Percentiles rank a stretch among this genome's conserved stretches.
These are phyloP conservation scores for Botryotinia convoluta DNA, from an alignment of 2,329 filamentous ascomycete genomes.

Conservation along the genomic window DNA sequence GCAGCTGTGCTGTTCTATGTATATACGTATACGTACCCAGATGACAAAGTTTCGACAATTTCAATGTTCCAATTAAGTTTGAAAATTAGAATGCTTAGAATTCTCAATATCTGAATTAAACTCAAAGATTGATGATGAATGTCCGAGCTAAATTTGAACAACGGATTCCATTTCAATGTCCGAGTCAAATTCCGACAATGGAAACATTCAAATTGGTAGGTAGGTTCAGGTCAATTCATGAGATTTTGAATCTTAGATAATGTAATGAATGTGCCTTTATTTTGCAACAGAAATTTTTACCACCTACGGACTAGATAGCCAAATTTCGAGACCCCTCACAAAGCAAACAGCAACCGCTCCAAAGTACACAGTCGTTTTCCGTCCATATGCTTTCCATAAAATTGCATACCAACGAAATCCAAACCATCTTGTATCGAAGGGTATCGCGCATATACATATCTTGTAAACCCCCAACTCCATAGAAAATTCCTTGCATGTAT, in stretches of 20 bases:
- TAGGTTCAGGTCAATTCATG: background rate
- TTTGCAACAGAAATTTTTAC: background rate
- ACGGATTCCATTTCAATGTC: too few relatives aligned
- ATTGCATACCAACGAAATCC: background rate
- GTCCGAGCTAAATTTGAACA: background rate
- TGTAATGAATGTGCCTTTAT: background rate
- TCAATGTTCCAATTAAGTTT: background rate
- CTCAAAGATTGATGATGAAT: background rate
- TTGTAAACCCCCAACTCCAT: slow-evolving; percentile 15
- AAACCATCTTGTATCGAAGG: slow-evolving; percentile 5
- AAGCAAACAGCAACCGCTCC: background rate
- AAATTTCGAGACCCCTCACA: background rate
- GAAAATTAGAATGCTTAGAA: background rate
- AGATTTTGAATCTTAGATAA: background rate
- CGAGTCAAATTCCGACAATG: too few relatives aligned
- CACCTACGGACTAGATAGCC: slow-evolving; percentile 1
- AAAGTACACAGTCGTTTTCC: background rate
- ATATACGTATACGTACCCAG: background rate
- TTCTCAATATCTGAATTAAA: background rate
- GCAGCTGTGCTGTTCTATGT: background rate
- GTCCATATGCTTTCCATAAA: slow-evolving; percentile 9
- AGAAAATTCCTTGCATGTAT: background rate
- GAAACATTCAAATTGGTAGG: too few relatives aligned
- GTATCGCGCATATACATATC: slow-evolving; percentile 16
- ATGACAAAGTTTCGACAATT: background rate